These are phyloP conservation scores for Scutellaria barbata DNA, from an alignment of 257 asterid genomes.

Conservation along the genomic window DNA sequence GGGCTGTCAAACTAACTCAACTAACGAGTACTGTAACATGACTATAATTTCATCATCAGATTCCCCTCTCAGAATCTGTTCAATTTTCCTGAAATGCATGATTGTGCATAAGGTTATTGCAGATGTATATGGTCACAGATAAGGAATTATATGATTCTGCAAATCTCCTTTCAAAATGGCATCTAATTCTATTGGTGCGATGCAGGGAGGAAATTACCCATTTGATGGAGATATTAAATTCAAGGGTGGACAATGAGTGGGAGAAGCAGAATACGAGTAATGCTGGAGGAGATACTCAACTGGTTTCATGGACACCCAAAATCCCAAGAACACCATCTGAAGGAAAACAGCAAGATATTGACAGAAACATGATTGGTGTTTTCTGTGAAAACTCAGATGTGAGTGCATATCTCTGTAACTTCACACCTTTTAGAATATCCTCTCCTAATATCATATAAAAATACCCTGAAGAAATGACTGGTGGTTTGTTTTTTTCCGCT, in stretches of 20 bases:
- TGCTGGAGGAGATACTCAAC: constrained; percentile 45
- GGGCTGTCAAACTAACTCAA: neutral
- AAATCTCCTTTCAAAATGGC: constrained; percentile 18
- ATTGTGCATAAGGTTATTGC: constrained; percentile 1
- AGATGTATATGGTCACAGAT: constrained; percentile 7
- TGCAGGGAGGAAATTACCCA: constrained; percentile 76
- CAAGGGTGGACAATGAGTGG: constrained; percentile 50
- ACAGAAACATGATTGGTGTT: constrained; percentile 43
- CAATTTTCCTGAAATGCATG: constrained; percentile 24
- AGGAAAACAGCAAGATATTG: constrained; percentile 41
- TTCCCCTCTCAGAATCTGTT: constrained; percentile 7
- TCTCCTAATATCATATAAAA: neutral
- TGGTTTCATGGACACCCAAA: constrained; percentile 44
- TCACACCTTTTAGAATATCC: constrained; percentile 14
- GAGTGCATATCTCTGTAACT: constrained; percentile 37
- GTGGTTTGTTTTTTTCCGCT: constrained; percentile 5
- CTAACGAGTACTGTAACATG: constrained; percentile 5
- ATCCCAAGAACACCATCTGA: constrained; percentile 46
- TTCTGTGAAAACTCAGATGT: constrained; percentile 51
- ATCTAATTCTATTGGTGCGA: constrained; percentile 25
- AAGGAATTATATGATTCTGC: constrained; percentile 13
- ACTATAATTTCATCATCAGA: neutral
- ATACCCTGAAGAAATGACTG: neutral
- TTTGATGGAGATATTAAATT: constrained; percentile 65
- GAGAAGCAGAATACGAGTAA: constrained; percentile 45